Base-by-base conservation (phyloP, 2,329 filamentous ascomycete genomes). In the Myrmaecium sp. region DNA sequence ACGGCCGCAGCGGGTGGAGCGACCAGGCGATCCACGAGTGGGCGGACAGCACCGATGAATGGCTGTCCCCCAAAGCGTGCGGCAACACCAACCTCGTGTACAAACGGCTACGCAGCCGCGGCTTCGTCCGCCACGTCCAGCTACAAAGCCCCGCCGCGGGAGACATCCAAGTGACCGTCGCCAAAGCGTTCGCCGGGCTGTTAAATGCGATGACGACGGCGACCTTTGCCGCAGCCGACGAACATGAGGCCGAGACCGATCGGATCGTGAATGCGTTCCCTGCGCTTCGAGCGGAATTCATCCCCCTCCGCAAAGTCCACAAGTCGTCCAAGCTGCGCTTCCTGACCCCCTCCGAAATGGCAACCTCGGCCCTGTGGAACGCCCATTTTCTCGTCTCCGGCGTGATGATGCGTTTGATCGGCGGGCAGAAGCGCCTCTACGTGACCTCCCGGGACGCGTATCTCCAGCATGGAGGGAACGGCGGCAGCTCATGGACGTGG, bases 401-500 rank as follows among this genome's bases (percentile, higher is more conserved):
- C 25, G 67, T 83, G 19, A 66, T 79, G 40, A 84, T 84, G 78
- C 70, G 74, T 40, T 64, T 70, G 16, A 62, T 66, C 6, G 62
- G 66, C 14, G 58, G 57, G 6, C 49, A 58, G 34, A 70, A 72
- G 33, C 64, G 78, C 6, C 62, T 86, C 8, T 86, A 78, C 49
- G 62, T 84, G 31, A 86, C 79, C 1, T 74, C 80, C 31, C 67
- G 73, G 3, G 71, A 77, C 36, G 74, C 74, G 1, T 86, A 86
- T 36, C 52, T 79, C 3, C 79, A 86, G 41, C 66, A 71, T 33
- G 47, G 54, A 9, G 51, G 59, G 17, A 57, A 64, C 4, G 62
- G 64, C 19, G 20, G 21, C 2, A 12, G 6, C 5, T 37, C 61
- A 4, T 83, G 74, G 75, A 72, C 68, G 2, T 86, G 79, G 79